A percentile compares a stretch with the other conserved stretches of the same genome.
These are phyloP conservation scores for Leishmania arabica DNA, from an alignment of 208 protist genomes.

Conservation along the genomic window DNA sequence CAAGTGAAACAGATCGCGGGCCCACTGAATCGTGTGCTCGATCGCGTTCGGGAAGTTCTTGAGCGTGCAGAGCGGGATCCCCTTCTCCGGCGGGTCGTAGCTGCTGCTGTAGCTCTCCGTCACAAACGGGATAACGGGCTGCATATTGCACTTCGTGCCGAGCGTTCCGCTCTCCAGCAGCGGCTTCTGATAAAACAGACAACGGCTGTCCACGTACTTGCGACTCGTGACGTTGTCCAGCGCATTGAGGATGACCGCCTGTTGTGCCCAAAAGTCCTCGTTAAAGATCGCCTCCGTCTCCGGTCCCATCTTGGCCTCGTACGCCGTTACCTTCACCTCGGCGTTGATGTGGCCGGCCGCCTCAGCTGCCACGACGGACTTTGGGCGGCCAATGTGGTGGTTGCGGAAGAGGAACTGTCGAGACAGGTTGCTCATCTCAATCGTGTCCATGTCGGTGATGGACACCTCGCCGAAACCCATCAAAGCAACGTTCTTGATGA, in stretches of 20 bases:
- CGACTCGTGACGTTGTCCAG: slow-evolving; percentile 99
- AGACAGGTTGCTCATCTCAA: slow-evolving; percentile 99
- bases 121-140: slow-evolving; percentile 96
- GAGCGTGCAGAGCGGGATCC: slow-evolving; percentile 99
- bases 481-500: slow-evolving; percentile 98
- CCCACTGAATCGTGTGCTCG: slow-evolving; percentile 98
- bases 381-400: slow-evolving; percentile 95
- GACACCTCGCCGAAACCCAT: slow-evolving; percentile 96
- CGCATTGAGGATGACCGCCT: slow-evolving; percentile 97
- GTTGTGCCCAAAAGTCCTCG: slow-evolving; percentile 95
- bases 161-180: slow-evolving; percentile 99
- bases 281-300: slow-evolving; percentile 97
- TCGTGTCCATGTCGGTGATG: slow-evolving; percentile 99
- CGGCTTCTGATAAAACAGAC: slow-evolving; percentile 96
- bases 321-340: slow-evolving; percentile 74
- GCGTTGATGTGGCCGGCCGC: slow-evolving; percentile 96
- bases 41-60: slow-evolving; percentile 99
- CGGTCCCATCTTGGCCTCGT: slow-evolving; percentile 92
- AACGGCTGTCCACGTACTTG: slow-evolving; percentile 96
- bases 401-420: slow-evolving; percentile 99
- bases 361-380: slow-evolving; percentile 94
- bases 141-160: slow-evolving; percentile 98
- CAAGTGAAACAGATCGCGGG: slow-evolving; percentile 90
- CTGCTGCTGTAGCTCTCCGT: slow-evolving; percentile 99
- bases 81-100: slow-evolving; percentile 98